Evolutionary conservation across 73 alveolate genomes (phyloP).

Genomic region (Stentor coeruleus): DNA sequence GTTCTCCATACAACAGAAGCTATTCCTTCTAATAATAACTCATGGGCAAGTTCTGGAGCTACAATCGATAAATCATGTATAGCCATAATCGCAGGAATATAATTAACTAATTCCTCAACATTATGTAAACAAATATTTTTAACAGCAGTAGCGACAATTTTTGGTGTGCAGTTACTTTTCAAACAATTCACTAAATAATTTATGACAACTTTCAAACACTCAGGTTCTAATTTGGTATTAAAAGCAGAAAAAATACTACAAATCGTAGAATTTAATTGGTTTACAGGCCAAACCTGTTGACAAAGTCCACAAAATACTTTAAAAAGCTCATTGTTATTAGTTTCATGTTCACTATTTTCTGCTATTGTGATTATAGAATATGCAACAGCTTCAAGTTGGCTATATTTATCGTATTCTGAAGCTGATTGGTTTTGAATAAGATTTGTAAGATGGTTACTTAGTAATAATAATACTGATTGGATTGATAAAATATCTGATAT

Average conservation of each 20-base stretch:
- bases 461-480: neutral
- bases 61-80: neutral
- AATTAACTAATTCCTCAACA: neutral
- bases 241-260: neutral
- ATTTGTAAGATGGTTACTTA: neutral
- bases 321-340: neutral
- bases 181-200: neutral
- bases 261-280: neutral
- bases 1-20: slow-evolving; percentile 5
- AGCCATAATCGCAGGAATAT: neutral
- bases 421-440: neutral
- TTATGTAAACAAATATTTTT: neutral
- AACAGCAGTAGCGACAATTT: neutral
- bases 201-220: neutral
- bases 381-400: slow-evolving; percentile 24
- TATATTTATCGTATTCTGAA: neutral
- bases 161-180: neutral
- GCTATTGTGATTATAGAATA: neutral
- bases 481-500: neutral
- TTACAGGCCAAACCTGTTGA: slow-evolving; percentile 12
- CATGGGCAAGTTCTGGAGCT: neutral
- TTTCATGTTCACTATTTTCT: neutral
- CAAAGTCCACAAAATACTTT: neutral
- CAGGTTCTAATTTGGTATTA: neutral
- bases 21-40: slow-evolving; percentile 6